A percentile compares a stretch with the other conserved stretches of the same genome.
Conservation (phyloP, 148 eudicot genomes). For the Rhododendron simsii region DNA sequence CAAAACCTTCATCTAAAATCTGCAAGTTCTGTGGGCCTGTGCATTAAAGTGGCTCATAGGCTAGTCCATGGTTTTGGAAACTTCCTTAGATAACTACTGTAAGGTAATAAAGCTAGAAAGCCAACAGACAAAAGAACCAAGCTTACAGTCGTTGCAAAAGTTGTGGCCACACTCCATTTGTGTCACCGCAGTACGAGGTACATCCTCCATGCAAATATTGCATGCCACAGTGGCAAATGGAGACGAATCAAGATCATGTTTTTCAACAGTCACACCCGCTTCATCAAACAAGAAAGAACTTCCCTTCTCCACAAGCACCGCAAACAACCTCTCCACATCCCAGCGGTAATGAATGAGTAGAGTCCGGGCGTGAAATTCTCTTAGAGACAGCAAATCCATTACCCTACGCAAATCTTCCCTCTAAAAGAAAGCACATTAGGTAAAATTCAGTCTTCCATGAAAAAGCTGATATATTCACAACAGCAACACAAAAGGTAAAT, state of each 20-base stretch:
- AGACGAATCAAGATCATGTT: constrained; percentile 19
- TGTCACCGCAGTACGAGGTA: constrained; percentile 36
- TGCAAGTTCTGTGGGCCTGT: not conserved
- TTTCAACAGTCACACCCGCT: constrained; percentile 51
- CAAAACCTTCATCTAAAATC: not conserved
- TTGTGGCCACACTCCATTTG: constrained; percentile 72
- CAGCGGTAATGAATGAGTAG: constrained; percentile 69
- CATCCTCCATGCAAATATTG: constrained; percentile 56
- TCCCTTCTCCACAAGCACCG: constrained; percentile 56
- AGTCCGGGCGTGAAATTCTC: constrained; percentile 66
- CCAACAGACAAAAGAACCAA: not conserved
- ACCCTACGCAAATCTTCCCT: constrained; percentile 60
- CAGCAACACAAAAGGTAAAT: not conserved
- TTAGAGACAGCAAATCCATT: constrained; percentile 58
- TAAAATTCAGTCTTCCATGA: not conserved
- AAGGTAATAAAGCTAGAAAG: not conserved
- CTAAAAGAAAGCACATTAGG: constrained; percentile 23
- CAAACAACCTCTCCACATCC: constrained; percentile 58
- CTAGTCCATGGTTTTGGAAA: not conserved
- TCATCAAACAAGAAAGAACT: constrained; percentile 42
- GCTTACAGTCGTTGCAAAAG: constrained; percentile 71
- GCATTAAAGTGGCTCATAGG: not conserved
- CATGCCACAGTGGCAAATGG: constrained; percentile 33
- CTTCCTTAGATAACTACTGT: not conserved
- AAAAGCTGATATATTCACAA: not conserved